Base-by-base conservation (phyloP, 495 filamentous ascomycete species). In the Hyaloscypha variabilis region DNA sequence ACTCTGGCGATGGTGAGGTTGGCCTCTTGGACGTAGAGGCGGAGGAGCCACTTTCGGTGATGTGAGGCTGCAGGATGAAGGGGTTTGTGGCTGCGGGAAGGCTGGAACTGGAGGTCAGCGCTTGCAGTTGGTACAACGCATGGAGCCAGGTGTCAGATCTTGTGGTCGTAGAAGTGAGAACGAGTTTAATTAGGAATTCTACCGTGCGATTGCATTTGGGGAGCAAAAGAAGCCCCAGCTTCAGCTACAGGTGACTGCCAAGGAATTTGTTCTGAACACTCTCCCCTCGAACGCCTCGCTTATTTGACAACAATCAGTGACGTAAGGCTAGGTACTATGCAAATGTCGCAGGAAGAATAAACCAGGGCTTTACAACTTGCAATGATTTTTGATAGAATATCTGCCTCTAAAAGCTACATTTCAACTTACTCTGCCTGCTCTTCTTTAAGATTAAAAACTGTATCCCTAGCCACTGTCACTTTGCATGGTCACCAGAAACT, bases 1-100 rank as follows among this genome's bases (percentile, higher is more conserved):
- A 28, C 67, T 70, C 36, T 64, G 70, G 8, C 67, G 70, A 46
- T 70, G 67, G 56, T 68, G 62, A 57, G 67, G 67, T 59, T 72
- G 70, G 29, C 58, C 53, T 62, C 70, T 69, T 29, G 67, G 58
- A 21, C 67, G 67, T 6, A 62, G 54, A 30, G 62, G 23, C 42
- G 53, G 62, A 68, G 67, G 67, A 50, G 67, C 54, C 54, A 57
- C 54, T 25, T 54, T 54, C 39, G 39, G 39, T 46, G 39, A 46
- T 46, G 39, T 46, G 17, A 46, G 39, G 39, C 39, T 46, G 39
- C 6, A 46, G 10, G 39, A 46, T 46, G 39, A 46, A 4, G 2
- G 39, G 39, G 39, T 17, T 46, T 46, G 39, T 46, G 39, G 39
- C 39, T 10, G 39, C 17, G 10, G 13, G 19, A 46, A 46, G 39